These are phyloP conservation scores for Penicillium argentinense DNA, from an alignment of 495 filamentous ascomycete genomes.

Conservation along the genomic window DNA sequence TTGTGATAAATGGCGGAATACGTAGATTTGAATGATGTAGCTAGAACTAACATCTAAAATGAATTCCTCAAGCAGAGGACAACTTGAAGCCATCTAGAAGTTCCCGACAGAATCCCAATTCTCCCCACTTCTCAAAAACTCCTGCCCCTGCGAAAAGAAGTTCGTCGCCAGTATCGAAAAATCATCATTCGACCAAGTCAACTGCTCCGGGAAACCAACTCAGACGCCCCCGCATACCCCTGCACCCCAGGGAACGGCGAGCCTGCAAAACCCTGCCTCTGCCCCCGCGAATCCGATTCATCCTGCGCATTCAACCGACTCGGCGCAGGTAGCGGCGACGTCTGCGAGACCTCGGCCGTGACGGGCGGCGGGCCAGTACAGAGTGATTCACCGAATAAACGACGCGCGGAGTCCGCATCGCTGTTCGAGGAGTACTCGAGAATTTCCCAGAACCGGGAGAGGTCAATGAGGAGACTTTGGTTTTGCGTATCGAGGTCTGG, in stretches of 20 bases:
- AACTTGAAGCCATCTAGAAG: conserved; percentile 25
- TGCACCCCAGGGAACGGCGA: conserved; percentile 12
- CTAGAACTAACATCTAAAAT: not conserved
- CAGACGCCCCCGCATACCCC: conserved; percentile 21
- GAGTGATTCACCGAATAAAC: conserved; percentile 44
- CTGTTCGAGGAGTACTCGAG: conserved; percentile 50
- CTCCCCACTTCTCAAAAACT: conserved; percentile 40
- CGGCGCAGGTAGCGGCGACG: conserved; percentile 45
- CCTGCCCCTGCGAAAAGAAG: conserved; percentile 49
- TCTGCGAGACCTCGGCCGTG: conserved; percentile 43
- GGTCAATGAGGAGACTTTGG: conserved; percentile 47
- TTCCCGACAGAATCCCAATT: conserved; percentile 43
- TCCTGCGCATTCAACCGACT: conserved; percentile 32
- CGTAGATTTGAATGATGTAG: no score
- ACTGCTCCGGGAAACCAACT: conserved; percentile 26
- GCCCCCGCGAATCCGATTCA: conserved; percentile 16
- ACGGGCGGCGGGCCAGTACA: conserved; percentile 24
- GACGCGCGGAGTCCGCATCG: conserved; percentile 37
- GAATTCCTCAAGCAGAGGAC: not conserved
- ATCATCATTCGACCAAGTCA: conserved; percentile 43
- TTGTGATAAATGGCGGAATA: no score
- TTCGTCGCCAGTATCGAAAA: conserved; percentile 49
- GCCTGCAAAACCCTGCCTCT: conserved; percentile 17
- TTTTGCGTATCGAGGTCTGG: conserved; percentile 39
- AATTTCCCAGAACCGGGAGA: conserved; percentile 51